Conservation (phyloP, 163 green algal species). For the Chloromonas sp. region DNA sequence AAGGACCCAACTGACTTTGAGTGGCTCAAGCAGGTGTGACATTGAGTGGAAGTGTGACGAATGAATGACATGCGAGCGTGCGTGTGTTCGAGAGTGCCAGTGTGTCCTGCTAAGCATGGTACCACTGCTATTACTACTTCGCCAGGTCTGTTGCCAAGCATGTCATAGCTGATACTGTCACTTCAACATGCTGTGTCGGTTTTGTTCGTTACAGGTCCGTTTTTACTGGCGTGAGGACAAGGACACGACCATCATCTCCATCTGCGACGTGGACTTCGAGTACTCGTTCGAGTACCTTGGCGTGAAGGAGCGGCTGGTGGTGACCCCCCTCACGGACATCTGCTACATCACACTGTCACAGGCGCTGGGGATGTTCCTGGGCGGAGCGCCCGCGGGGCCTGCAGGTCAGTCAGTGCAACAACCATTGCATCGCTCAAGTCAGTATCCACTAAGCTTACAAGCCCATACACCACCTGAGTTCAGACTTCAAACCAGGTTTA, state of each 20-base stretch:
- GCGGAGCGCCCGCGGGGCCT: constrained; percentile 82
- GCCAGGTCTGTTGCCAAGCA: too few species aligned
- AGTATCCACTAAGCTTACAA: too few species aligned
- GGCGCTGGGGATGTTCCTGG: constrained; percentile 86
- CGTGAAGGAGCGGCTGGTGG: constrained; percentile 92
- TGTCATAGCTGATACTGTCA: too few species aligned
- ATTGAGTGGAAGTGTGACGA: constrained; percentile 77
- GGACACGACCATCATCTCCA: constrained; percentile 86
- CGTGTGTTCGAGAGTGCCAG: too few species aligned
- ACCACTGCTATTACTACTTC: too few species aligned
- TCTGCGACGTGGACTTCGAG: constrained; percentile 95
- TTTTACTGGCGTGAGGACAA: constrained; percentile 90
- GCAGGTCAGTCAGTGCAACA: constrained; percentile 26
- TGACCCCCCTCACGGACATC: constrained; percentile 91
- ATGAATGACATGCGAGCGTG: constrained; percentile 19
- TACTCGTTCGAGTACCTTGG: constrained; percentile 86
- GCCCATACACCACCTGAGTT: background rate
- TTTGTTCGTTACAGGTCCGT: constrained; percentile 32
- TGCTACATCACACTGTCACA: constrained; percentile 95
- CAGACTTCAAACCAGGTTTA: constrained; percentile 25
- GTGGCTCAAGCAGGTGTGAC: constrained; percentile 83
- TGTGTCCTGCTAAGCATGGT: too few species aligned
- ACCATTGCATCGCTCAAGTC: too few species aligned
- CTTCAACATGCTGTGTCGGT: background rate
- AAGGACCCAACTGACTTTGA: constrained; percentile 83